Evolutionary conservation across 208 protist species (phyloP).

Genomic region (Crithidia expoeki): DNA sequence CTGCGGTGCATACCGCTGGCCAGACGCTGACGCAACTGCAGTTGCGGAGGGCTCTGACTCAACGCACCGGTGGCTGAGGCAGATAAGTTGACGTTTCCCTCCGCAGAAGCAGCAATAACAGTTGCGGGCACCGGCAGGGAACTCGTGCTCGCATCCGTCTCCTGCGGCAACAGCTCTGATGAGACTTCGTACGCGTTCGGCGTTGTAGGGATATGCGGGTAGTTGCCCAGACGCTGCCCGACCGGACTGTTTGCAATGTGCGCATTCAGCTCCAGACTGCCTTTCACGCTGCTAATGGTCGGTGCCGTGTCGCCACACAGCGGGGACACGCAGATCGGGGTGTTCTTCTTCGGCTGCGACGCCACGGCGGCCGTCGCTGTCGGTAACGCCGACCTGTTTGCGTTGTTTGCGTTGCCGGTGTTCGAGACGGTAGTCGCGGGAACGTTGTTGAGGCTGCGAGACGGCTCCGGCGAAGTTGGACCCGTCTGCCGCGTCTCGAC

Average conservation of each 20-base stretch:
- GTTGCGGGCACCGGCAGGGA: not conserved
- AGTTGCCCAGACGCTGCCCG: not conserved
- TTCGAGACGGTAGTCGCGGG: not conserved
- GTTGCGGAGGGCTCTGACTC: not conserved
- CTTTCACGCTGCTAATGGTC: conserved; percentile 16
- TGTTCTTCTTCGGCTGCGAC: conserved; percentile 5
- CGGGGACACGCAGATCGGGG: conserved; percentile 12
- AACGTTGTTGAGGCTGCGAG: conserved; percentile 6
- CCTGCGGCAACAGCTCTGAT: conserved; percentile 22
- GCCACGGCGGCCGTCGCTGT: not conserved
- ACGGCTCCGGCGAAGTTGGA: not conserved
- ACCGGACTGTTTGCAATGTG: conserved; percentile 19
- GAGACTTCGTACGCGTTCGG: conserved; percentile 15
- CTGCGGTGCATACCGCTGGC: conserved; percentile 18
- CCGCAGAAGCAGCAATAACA: not conserved
- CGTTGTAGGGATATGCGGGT: conserved; percentile 25
- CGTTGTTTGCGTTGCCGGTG: too few relatives aligned
- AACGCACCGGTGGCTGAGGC: not conserved
- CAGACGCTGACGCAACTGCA: conserved; percentile 12
- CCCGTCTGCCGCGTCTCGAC: conserved; percentile 33
- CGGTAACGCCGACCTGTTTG: too few relatives aligned
- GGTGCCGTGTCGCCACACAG: conserved; percentile 5
- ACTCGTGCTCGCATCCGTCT: not conserved
- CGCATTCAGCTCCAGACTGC: conserved; percentile 15
- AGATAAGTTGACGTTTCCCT: too few relatives aligned